Base-by-base conservation (phyloP, 2,329 filamentous ascomycete species). In the Alternaria ventricosa region DNA sequence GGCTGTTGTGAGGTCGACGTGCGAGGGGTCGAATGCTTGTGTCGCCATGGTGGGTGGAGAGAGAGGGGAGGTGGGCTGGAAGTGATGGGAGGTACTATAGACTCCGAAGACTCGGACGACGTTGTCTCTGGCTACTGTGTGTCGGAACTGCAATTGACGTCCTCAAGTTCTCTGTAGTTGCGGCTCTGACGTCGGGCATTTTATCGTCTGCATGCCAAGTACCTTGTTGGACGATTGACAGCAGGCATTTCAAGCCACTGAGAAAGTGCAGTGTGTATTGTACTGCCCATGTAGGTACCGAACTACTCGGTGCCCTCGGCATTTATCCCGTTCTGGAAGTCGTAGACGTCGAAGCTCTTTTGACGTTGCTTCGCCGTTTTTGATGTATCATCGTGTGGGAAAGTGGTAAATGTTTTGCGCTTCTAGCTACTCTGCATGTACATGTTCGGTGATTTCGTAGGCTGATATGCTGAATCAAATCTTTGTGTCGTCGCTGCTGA, bases 221-320 rank as follows among this genome's bases (percentile, higher is more conserved):
- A 61, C 58, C 58, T 22, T 61, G 58, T 51, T 61, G 58, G 58
- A 61, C 51, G 53, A 47, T 41, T 45, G 13, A 41, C 10, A 41
- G 18, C 44, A 30, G 22, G 44, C 20, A 41, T 49, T 49, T 10
- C 15, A 15, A 23, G 27, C 30, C 25, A 8, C 25, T 10, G 13
- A 8, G n/a, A 23, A 56, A 30, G 8, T 22, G 28, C 18, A 28
- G 10, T 36, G 4, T 8, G 22, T 20, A 11, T 36, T 9, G 10
- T 41, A 51, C 49, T 23, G 49, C 12, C 18, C 49, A 57, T 50
- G 13, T 18, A 50, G 53, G 58, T 61, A 23, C 30, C 55, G 18
- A 9, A 9, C 1, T 46, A 15, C 22, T 30, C 12, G 25, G 11
- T 28, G 2, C 4, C 6, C 2, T 27, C 15, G 50, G 28, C n/a